A percentile compares a stretch with the other conserved stretches of the same genome.
Evolutionary conservation across 1,139 yeast species (phyloP).

Genomic region (Ogataea hybrid): DNA sequence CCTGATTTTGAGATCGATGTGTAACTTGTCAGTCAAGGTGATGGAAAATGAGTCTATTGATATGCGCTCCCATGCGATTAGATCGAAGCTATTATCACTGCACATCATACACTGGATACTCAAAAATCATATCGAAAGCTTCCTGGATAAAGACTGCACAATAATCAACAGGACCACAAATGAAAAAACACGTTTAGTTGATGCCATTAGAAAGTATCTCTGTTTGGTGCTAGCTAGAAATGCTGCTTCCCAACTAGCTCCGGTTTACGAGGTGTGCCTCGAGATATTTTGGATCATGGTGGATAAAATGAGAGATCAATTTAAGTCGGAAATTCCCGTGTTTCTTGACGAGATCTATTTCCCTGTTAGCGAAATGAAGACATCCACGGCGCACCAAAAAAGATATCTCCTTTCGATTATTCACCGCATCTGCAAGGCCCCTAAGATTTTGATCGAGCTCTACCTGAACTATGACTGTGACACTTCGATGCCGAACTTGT

Average conservation of each 20-base stretch:
- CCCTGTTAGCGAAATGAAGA: slow-evolving; percentile 89
- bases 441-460: slow-evolving; percentile 86
- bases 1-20: slow-evolving; percentile 88
- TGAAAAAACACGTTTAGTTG: slow-evolving; percentile 65
- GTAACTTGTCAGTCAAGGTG: slow-evolving; percentile 83
- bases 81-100: slow-evolving; percentile 85
- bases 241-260: slow-evolving; percentile 89
- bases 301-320: slow-evolving; percentile 78
- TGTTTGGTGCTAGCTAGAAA: slow-evolving; percentile 84
- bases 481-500: slow-evolving; percentile 74
- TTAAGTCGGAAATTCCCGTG: slow-evolving; percentile 91
- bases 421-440: slow-evolving; percentile 81
- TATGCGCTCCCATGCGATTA: slow-evolving; percentile 86
- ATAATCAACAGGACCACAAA: slow-evolving; percentile 56
- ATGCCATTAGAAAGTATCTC: slow-evolving; percentile 80
- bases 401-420: slow-evolving; percentile 77
- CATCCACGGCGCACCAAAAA: slow-evolving; percentile 91
- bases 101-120: slow-evolving; percentile 86
- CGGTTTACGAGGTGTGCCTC: slow-evolving; percentile 86
- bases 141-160: slow-evolving; percentile 62
- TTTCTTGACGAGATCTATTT: slow-evolving; percentile 91
- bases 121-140: slow-evolving; percentile 81
- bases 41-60: slow-evolving; percentile 73
- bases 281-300: slow-evolving; percentile 92
- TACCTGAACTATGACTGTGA: slow-evolving; percentile 97